A percentile compares a stretch with the other conserved stretches of the same genome.
Conservation (phyloP, 371 early-diverging fungal species). For the Rhizopus arrhizus region DNA sequence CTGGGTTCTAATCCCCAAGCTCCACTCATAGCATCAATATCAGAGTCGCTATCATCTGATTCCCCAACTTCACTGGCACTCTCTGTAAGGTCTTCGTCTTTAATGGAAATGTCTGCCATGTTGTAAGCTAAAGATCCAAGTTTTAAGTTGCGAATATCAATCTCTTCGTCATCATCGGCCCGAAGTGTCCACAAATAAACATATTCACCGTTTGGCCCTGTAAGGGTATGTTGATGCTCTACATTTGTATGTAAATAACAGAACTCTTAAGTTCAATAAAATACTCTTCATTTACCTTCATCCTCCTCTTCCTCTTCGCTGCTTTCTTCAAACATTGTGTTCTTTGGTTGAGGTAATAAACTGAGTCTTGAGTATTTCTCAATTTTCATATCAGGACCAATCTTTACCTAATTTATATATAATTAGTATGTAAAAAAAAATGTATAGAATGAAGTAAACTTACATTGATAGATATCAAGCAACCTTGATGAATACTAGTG, state of each 20-base stretch:
- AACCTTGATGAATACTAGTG: slow-evolving; percentile 69
- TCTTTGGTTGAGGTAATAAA: slow-evolving; percentile 49
- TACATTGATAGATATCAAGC: slow-evolving; percentile 70
- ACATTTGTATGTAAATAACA: not conserved
- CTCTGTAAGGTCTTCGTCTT: slow-evolving; percentile 46
- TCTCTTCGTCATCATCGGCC: slow-evolving; percentile 48
- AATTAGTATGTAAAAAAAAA: not conserved
- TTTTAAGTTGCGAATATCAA: slow-evolving; percentile 48
- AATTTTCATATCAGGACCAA: slow-evolving; percentile 79
- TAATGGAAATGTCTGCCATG: slow-evolving; percentile 44
- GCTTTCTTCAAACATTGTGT: slow-evolving; percentile 44
- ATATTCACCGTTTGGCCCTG: slow-evolving; percentile 37
- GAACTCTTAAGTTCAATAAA: not conserved
- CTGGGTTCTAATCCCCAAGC: slow-evolving; percentile 37
- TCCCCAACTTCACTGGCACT: slow-evolving; percentile 64
- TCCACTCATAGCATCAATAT: slow-evolving; percentile 40
- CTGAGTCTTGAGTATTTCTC: slow-evolving; percentile 73
- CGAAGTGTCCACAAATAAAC: slow-evolving; percentile 54
- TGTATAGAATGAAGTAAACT: slow-evolving; percentile 11
- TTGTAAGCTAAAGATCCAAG: slow-evolving; percentile 51
- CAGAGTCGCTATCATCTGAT: slow-evolving; percentile 51
- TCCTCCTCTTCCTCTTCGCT: slow-evolving; percentile 54
- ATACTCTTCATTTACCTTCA: slow-evolving; percentile 27
- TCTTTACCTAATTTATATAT: slow-evolving; percentile 46
- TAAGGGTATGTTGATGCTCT: slow-evolving; percentile 36